These are phyloP conservation scores for Zygosaccharomyces kombuchaensis DNA, from an alignment of 805 yeast species.

Conservation along the genomic window DNA sequence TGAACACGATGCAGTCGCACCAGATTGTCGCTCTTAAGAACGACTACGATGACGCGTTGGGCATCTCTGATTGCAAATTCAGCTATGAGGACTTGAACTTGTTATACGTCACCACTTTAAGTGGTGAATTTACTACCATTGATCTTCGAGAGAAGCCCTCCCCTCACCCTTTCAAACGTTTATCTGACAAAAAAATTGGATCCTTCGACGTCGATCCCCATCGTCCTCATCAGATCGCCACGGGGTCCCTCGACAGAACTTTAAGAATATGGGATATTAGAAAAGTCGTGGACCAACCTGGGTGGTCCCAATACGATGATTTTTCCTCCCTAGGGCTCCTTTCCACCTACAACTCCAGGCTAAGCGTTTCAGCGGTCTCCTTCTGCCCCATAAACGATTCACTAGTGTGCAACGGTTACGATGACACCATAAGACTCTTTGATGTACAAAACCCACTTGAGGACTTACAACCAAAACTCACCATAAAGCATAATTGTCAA, in stretches of 20 bases:
- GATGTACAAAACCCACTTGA: constrained; percentile 37
- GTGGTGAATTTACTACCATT: constrained; percentile 72
- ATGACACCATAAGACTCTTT: constrained; percentile 74
- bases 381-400: constrained; percentile 61
- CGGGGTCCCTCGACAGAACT: constrained; percentile 86
- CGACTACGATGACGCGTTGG: constrained; percentile 51
- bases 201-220: constrained; percentile 78
- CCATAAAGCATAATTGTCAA: constrained; percentile 85
- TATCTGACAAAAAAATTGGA: constrained; percentile 90
- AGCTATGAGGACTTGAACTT: constrained; percentile 47
- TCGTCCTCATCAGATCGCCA: constrained; percentile 60
- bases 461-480: constrained; percentile 55
- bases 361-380: constrained; percentile 80
- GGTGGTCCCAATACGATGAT: constrained; percentile 57
- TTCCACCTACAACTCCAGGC: constrained; percentile 65
- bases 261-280: constrained; percentile 86
- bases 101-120: constrained; percentile 69
- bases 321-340: constrained; percentile 34
- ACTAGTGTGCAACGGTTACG: constrained; percentile 91
- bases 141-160: constrained; percentile 55
- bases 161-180: constrained; percentile 42
- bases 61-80: constrained; percentile 70
- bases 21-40: constrained; percentile 58
- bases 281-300: constrained; percentile 39
- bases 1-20: constrained; percentile 52